Percentiles rank a stretch among this genome's conserved stretches.
These are phyloP conservation scores for Candida michaelii DNA, from an alignment of 805 yeast species.

Conservation along the genomic window DNA sequence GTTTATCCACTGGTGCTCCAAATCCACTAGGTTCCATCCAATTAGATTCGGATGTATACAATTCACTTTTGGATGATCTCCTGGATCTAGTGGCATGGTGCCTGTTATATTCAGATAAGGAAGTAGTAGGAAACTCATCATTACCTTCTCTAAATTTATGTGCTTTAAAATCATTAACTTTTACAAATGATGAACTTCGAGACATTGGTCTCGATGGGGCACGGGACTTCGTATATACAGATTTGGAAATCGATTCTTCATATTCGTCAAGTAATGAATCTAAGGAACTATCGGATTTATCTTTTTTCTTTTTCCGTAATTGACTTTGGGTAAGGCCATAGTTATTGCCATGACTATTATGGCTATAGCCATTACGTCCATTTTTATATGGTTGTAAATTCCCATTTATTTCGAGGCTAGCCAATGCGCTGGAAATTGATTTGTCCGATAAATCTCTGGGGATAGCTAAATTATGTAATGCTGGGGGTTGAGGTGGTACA, in stretches of 20 bases:
- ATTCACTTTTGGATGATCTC: conserved; percentile 40
- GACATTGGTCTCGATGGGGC: conserved; percentile 26
- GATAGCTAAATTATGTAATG: neutral
- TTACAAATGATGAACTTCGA: conserved; percentile 16
- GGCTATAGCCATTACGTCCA: neutral
- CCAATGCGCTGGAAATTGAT: conserved; percentile 29
- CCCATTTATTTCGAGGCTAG: conserved; percentile 25
- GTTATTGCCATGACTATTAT: too few species aligned
- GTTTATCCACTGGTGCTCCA: conserved; percentile 12
- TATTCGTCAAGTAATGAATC: conserved; percentile 45
- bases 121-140: conserved; percentile 33
- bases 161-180: neutral
- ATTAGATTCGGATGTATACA: conserved; percentile 44
- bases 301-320: conserved; percentile 6
- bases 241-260: conserved; percentile 40
- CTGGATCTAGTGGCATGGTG: conserved; percentile 25
- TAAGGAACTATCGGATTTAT: conserved; percentile 29
- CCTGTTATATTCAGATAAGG: conserved; percentile 36
- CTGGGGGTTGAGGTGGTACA: conserved; percentile 6
- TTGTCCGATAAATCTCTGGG: conserved; percentile 18
- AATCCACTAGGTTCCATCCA: conserved; percentile 50
- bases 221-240: conserved; percentile 24
- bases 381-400: neutral
- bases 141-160: neutral
- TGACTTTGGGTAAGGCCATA: neutral